phyloP scores from a whole-genome alignment of 495 filamentous ascomycete species.

The Rhypophila decipiens region DNA sequence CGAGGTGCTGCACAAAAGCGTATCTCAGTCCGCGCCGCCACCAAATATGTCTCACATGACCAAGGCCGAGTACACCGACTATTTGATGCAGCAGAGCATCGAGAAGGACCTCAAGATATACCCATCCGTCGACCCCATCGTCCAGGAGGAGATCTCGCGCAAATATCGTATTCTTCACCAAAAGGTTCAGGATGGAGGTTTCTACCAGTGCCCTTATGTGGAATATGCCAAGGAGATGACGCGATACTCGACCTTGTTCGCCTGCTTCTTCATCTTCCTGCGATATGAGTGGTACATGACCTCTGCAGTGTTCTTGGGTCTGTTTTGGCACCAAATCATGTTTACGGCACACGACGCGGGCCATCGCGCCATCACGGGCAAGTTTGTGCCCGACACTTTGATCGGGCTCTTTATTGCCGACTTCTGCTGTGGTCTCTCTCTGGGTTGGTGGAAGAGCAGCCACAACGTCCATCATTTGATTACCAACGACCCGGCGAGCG shows the following conservation, averaged over 20 bases:
- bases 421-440: constrained; percentile 42
- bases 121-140: constrained; percentile 35
- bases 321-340: constrained; percentile 51
- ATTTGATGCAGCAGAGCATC: constrained; percentile 30
- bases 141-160: constrained; percentile 34
- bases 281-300: constrained; percentile 35
- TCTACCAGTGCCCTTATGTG: constrained; percentile 37
- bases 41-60: background rate
- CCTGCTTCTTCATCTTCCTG: constrained; percentile 26
- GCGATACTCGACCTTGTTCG: constrained; percentile 35
- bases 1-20: background rate
- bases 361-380: constrained; percentile 43
- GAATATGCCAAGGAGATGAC: constrained; percentile 40
- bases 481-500: constrained; percentile 45
- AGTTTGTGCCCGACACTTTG: constrained; percentile 39
- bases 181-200: constrained; percentile 30
- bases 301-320: constrained; percentile 39
- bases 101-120: constrained; percentile 27
- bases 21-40: background rate
- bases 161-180: constrained; percentile 40
- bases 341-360: constrained; percentile 48
- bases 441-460: constrained; percentile 50
- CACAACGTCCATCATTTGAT: constrained; percentile 50
- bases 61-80: constrained; percentile 15
- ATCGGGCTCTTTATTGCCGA: constrained; percentile 44